Percentiles rank a stretch among this genome's conserved stretches.
Evolutionary conservation across 805 yeast species (phyloP).

Genomic region (Scheffersomyces amazonensis): DNA sequence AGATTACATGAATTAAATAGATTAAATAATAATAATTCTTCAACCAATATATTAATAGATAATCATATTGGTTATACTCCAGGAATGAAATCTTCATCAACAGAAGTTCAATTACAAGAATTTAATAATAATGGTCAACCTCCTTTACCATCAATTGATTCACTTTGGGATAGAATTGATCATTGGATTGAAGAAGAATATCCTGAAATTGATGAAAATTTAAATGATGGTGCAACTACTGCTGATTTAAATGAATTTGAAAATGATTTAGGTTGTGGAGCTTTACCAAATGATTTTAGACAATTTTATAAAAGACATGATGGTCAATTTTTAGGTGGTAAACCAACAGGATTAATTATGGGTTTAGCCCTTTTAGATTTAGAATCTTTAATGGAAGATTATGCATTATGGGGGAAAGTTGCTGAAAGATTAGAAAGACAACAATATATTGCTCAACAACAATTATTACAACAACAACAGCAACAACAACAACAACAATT

Average conservation of each 20-base stretch:
- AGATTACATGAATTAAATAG: constrained; percentile 37
- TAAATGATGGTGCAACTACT: constrained; percentile 42
- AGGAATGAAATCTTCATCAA: constrained; percentile 43
- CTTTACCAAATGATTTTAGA: constrained; percentile 43
- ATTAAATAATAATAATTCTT: constrained; percentile 15
- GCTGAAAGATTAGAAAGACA: constrained; percentile 39
- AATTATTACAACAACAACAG: constrained; percentile 16
- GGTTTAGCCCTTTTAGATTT: constrained; percentile 42
- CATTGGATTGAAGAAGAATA: constrained; percentile 43
- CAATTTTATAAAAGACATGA: constrained; percentile 45
- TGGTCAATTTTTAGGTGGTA: constrained; percentile 45
- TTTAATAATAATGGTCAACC: constrained; percentile 47
- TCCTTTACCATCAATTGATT: constrained; percentile 45
- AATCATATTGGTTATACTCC: constrained; percentile 32
- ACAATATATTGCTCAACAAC: constrained; percentile 25
- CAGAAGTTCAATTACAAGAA: constrained; percentile 44
- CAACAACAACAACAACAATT: constrained; percentile 3
- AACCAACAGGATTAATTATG: constrained; percentile 44
- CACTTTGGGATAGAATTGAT: constrained; percentile 43
- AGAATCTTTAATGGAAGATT: constrained; percentile 41
- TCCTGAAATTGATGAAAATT: constrained; percentile 42
- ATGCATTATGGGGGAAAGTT: constrained; percentile 40
- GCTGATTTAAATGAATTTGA: constrained; percentile 47
- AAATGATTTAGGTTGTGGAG: constrained; percentile 40
- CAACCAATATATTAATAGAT: constrained; percentile 11